Percentiles rank a stretch among this genome's conserved stretches.
phyloP scores from a whole-genome alignment of 106 monocot genomes.

The Dioscorea dumetorum region DNA sequence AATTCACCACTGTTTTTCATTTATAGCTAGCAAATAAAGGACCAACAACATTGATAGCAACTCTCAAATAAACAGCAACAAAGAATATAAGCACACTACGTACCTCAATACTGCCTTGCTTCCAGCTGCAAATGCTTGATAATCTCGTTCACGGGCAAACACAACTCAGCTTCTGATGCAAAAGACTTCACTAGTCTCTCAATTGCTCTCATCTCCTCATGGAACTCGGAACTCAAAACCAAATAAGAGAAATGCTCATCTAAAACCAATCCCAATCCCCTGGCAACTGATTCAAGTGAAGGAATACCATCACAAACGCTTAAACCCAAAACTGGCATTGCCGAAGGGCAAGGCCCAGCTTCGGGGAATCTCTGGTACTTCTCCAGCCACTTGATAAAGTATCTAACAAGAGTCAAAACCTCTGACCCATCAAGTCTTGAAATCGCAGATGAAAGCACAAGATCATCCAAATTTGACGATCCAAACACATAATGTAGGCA shows the following conservation, averaged over 20 bases:
- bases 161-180: constrained; percentile 38
- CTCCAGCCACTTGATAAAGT: constrained; percentile 80
- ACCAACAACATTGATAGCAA: no score
- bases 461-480: constrained; percentile 26
- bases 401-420: constrained; percentile 48
- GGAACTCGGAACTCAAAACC: constrained; percentile 64
- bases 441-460: constrained; percentile 60
- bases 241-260: constrained; percentile 77
- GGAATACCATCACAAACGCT: constrained; percentile 46
- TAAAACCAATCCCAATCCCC: constrained; percentile 53
- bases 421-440: constrained; percentile 52
- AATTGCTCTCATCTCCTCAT: constrained; percentile 43
- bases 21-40: no score
- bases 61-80: no score
- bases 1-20: no score
- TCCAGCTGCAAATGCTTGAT: constrained; percentile 27
- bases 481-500: constrained; percentile 87
- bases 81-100: no score
- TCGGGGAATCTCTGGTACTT: constrained; percentile 82
- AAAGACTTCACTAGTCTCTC: constrained; percentile 31
- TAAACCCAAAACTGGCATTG: constrained; percentile 33
- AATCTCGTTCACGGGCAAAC: constrained; percentile 28
- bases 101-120: constrained; percentile 1
- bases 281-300: constrained; percentile 42
- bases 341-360: constrained; percentile 25